Conservation (phyloP, 164 flowering plant genomes). For the Piper longum region DNA sequence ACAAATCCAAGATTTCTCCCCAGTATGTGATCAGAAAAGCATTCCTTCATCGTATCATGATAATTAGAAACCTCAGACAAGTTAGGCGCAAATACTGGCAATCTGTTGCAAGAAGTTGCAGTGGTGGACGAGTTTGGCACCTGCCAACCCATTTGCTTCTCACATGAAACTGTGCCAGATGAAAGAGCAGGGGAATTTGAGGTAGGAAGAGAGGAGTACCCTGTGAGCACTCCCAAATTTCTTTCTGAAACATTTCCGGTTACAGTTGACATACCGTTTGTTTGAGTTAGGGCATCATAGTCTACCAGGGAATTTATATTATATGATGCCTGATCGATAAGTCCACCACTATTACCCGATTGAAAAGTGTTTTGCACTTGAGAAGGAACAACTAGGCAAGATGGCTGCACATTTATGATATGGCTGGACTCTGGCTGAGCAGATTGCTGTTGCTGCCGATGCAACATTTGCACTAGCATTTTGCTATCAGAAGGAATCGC, state of each 20-base stretch:
- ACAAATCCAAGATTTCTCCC: not conserved
- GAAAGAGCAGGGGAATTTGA: conserved; percentile 29
- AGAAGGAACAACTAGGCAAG: conserved; percentile 57
- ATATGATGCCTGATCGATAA: conserved; percentile 27
- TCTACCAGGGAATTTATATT: conserved; percentile 22
- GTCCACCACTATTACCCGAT: conserved; percentile 29
- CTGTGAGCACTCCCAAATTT: conserved; percentile 19
- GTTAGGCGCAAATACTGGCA: conserved; percentile 21
- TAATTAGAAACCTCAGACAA: conserved; percentile 19
- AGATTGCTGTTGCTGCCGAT: conserved; percentile 27
- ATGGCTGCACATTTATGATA: conserved; percentile 58
- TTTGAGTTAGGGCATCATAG: conserved; percentile 31
- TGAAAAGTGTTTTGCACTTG: conserved; percentile 30
- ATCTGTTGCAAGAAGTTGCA: conserved; percentile 15
- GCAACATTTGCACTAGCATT: conserved; percentile 31
- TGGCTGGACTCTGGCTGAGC: conserved; percentile 27
- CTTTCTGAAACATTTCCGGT: conserved; percentile 23
- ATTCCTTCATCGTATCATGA: conserved; percentile 17
- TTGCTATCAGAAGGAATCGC: conserved; percentile 26
- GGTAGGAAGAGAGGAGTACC: conserved; percentile 22
- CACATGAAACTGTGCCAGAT: conserved; percentile 25
- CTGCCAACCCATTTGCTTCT: conserved; percentile 20
- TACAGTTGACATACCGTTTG: conserved; percentile 24
- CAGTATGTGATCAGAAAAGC: conserved; percentile 28
- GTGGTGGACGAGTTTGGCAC: conserved; percentile 20